A percentile compares a stretch with the other conserved stretches of the same genome.
Evolutionary conservation across 179 eudicot genomes (phyloP).

Genomic region (Pouteria campechiana): DNA sequence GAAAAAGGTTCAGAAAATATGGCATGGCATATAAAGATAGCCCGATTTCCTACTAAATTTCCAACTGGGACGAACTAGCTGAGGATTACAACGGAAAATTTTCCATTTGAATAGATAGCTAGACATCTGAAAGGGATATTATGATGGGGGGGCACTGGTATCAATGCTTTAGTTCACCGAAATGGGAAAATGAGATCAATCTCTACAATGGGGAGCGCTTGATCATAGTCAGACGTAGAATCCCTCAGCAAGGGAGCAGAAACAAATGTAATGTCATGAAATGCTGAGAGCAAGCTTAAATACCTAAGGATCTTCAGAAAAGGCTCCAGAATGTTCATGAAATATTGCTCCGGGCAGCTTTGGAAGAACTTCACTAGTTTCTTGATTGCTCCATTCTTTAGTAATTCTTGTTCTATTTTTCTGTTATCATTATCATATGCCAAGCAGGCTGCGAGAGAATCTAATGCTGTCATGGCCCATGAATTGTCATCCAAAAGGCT

Average conservation of each 20-base stretch:
- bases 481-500: constrained; percentile 84
- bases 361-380: constrained; percentile 87
- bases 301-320: constrained; percentile 97
- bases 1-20: neutral
- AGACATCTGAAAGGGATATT: too few species aligned
- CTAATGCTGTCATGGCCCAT: constrained; percentile 96
- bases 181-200: too few species aligned
- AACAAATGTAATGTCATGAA: neutral
- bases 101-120: too few species aligned
- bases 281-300: constrained; percentile 8
- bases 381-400: constrained; percentile 88
- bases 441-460: constrained; percentile 92
- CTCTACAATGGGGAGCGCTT: too few species aligned
- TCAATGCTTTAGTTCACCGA: too few species aligned
- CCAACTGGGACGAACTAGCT: too few species aligned
- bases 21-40: neutral
- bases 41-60: too few species aligned
- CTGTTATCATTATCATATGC: constrained; percentile 93
- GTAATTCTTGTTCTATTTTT: constrained; percentile 94
- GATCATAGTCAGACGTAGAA: too few species aligned
- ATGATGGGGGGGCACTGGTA: too few species aligned
- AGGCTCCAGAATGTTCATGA: constrained; percentile 93
- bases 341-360: constrained; percentile 84
- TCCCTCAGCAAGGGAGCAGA: neutral
- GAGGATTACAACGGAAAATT: too few species aligned